Evolutionary conservation across 2,329 filamentous ascomycete species (phyloP).

Genomic region (Corynespora cassiicola): DNA sequence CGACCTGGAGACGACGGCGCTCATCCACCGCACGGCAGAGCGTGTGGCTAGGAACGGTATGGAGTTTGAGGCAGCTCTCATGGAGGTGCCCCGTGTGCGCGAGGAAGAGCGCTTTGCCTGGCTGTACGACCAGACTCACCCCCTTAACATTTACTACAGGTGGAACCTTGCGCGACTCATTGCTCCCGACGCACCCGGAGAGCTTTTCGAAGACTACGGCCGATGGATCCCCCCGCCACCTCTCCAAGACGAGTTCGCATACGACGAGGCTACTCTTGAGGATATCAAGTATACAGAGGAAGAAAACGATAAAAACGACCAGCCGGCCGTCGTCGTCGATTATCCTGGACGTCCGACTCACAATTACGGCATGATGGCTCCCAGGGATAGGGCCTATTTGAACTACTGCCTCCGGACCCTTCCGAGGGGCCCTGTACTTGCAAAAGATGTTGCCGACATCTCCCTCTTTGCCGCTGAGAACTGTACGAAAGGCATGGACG

Average conservation of each 20-base stretch:
- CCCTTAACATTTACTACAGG: conserved; percentile 86
- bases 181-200: conserved; percentile 7
- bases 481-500: conserved; percentile 82
- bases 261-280: too few relatives aligned
- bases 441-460: conserved; percentile 84
- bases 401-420: conserved; percentile 83
- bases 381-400: conserved; percentile 66
- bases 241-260: conserved; percentile 86
- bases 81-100: conserved; percentile 84
- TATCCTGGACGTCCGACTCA: conserved; percentile 34
- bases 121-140: conserved; percentile 80
- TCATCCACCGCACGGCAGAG: conserved; percentile 90
- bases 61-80: conserved; percentile 89
- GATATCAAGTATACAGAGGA: too few relatives aligned
- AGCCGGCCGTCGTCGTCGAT: conserved; percentile 32
- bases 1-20: conserved; percentile 77
- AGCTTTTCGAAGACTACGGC: conserved; percentile 33
- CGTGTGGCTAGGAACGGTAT: conserved; percentile 78
- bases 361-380: conserved; percentile 35
- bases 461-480: conserved; percentile 90
- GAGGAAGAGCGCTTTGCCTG: conserved; percentile 90
- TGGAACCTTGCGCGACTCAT: conserved; percentile 69
- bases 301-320: conserved; percentile 61
- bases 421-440: conserved; percentile 75
- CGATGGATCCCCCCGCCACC: conserved; percentile 77